Percentiles rank a stretch among this genome's conserved stretches.
phyloP scores from a whole-genome alignment of 192 early-diverging fungal species.

The Coemansia sp. region DNA sequence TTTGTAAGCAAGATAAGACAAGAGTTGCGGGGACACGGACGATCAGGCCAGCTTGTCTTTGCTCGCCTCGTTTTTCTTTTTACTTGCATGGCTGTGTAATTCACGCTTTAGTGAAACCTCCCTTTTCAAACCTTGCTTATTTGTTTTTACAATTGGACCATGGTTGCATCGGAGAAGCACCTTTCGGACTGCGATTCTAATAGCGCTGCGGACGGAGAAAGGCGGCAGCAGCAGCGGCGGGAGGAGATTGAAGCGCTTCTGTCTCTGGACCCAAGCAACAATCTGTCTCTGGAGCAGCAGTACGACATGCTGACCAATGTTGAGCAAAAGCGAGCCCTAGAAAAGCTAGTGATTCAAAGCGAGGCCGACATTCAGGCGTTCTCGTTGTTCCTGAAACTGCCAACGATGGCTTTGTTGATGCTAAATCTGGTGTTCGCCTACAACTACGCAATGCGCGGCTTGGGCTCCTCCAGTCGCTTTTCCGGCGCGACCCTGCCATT shows the following conservation, averaged over 20 bases:
- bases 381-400: constrained; percentile 38
- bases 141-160: not conserved
- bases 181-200: not conserved
- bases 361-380: constrained; percentile 48
- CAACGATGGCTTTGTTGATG: constrained; percentile 32
- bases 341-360: constrained; percentile 35
- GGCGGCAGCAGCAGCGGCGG: not conserved
- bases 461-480: constrained; percentile 5
- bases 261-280: constrained; percentile 17
- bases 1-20: no score
- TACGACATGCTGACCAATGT: constrained; percentile 28
- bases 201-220: not conserved
- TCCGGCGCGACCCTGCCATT: constrained; percentile 24
- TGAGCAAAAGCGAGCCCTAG: constrained; percentile 25
- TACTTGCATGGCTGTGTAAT: not conserved
- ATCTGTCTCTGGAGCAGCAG: constrained; percentile 24
- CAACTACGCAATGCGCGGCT: constrained; percentile 26
- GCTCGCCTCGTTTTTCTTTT: not conserved
- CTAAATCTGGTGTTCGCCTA: constrained; percentile 44
- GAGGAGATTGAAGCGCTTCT: constrained; percentile 19
- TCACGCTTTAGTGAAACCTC: no score
- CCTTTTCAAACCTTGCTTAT: no score
- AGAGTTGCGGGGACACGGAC: no score
- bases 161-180: not conserved
- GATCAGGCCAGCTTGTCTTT: not conserved